Conservation (phyloP, 129 eudicot genomes). For the Flaveria trinervia region DNA sequence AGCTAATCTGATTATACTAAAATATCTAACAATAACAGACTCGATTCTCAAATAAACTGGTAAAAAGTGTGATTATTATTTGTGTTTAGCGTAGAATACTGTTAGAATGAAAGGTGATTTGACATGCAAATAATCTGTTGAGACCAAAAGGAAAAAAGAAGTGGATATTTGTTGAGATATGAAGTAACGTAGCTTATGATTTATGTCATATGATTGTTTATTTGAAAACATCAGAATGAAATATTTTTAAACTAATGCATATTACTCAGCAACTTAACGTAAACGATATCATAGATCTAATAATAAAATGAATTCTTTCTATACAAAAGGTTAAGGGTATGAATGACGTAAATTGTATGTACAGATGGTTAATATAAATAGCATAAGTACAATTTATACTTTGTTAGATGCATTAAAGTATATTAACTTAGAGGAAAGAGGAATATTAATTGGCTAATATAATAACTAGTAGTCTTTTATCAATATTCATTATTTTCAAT, state of each 20-base stretch:
- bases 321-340: too few species aligned
- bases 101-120: neutral
- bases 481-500: neutral
- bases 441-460: neutral
- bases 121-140: neutral
- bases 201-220: slow-evolving; percentile 18
- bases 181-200: slow-evolving; percentile 34
- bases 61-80: neutral
- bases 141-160: slow-evolving; percentile 2
- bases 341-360: neutral
- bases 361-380: too few species aligned
- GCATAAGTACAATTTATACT: too few species aligned
- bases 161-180: neutral
- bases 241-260: neutral
- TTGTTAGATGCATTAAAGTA: too few species aligned
- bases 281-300: too few species aligned
- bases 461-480: neutral
- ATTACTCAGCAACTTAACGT: too few species aligned
- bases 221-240: neutral
- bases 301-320: too few species aligned
- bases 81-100: neutral
- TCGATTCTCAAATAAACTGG: neutral
- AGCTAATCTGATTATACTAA: too few species aligned
- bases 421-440: too few species aligned
- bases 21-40: too few species aligned